Percentiles rank a stretch among this genome's conserved stretches.
phyloP scores from a whole-genome alignment of 2,329 filamentous ascomycete species.

The Diaporthe humulicola region DNA sequence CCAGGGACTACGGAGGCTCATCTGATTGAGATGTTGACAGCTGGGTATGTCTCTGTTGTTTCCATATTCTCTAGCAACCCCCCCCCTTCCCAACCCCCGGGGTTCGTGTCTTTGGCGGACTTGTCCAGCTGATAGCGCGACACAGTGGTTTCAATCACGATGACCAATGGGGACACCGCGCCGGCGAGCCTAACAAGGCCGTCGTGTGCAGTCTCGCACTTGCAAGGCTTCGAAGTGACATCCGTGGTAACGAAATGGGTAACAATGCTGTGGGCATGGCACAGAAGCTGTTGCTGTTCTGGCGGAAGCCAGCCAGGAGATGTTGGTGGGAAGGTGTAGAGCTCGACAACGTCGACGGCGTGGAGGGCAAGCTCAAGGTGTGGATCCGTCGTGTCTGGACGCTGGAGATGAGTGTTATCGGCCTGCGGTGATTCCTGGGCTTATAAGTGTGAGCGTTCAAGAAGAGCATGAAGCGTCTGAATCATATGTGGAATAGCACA shows the following conservation, averaged over 20 bases:
- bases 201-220: conserved; percentile 97
- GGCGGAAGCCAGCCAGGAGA: conserved; percentile 94
- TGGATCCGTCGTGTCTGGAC: conserved; percentile 99
- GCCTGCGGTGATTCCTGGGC: conserved; percentile 70
- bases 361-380: conserved; percentile 93
- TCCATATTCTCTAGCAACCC: not conserved
- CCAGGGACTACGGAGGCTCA: conserved; percentile 97
- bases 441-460: not conserved
- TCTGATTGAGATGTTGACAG: conserved; percentile 98
- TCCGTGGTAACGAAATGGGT: conserved; percentile 81
- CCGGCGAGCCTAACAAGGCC: conserved; percentile 97
- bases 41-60: conserved; percentile 76
- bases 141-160: conserved; percentile 94
- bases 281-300: conserved; percentile 96
- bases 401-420: conserved; percentile 96
- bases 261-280: conserved; percentile 95
- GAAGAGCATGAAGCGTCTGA: conserved; percentile 18
- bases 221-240: conserved; percentile 91
- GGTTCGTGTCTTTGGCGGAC: not conserved
- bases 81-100: no score
- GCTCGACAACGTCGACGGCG: conserved; percentile 87
- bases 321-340: conserved; percentile 99
- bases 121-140: conserved; percentile 38
- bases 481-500: conserved; percentile 1
- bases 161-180: conserved; percentile 94